Conservation (phyloP, 148 eudicot genomes). For the Heliosperma pusillum region DNA sequence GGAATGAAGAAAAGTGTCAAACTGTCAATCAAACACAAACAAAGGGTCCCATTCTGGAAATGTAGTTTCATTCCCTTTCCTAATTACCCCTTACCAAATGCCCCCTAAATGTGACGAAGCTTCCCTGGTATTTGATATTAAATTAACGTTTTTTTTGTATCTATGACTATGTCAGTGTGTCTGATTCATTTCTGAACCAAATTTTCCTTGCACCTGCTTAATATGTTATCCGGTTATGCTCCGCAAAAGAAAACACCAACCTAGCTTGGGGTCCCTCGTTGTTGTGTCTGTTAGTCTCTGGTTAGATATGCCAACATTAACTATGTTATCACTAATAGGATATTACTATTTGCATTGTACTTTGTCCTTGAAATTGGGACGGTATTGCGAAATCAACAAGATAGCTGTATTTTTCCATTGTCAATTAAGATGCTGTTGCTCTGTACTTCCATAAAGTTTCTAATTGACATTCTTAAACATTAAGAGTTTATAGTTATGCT, state of each 20-base stretch:
- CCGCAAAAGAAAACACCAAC: neutral
- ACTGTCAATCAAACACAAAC: too few species aligned
- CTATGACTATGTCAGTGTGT: neutral
- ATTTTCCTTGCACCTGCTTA: neutral
- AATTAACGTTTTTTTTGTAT: conserved; percentile 3
- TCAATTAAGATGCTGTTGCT: neutral
- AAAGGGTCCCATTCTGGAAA: too few species aligned
- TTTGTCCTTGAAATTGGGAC: neutral
- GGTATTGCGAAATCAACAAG: conserved; percentile 5
- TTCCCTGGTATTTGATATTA: neutral
- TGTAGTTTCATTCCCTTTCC: too few species aligned
- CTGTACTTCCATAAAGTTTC: neutral
- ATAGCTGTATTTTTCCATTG: neutral
- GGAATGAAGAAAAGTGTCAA: too few species aligned
- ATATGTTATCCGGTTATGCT: conserved; percentile 1
- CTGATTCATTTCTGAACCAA: neutral
- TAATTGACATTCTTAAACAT: neutral
- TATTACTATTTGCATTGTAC: neutral
- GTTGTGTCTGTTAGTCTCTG: neutral
- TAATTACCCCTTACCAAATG: too few species aligned
- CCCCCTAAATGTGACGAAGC: neutral
- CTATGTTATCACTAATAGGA: neutral
- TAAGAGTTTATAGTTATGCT: too few species aligned
- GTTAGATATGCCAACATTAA: neutral
- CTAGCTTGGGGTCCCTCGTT: too few species aligned